A percentile compares a stretch with the other conserved stretches of the same genome.
Conservation (phyloP, 345 rosid genomes). For the Lenwebbia sp. region DNA sequence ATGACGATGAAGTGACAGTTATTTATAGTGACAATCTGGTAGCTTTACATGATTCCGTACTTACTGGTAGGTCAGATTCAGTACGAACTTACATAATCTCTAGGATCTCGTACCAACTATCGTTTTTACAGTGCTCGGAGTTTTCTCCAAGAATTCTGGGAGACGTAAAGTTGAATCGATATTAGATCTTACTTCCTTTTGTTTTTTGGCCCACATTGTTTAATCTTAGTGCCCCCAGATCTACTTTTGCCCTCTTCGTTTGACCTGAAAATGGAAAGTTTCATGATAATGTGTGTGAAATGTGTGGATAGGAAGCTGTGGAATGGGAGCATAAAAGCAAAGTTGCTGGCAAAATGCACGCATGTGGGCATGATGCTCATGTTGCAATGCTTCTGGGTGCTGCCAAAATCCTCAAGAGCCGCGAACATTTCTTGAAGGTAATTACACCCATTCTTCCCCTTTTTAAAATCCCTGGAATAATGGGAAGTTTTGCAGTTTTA, state of each 20-base stretch:
- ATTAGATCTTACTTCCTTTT: neutral
- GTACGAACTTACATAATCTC: neutral
- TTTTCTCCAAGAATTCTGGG: neutral
- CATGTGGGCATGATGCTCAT: constrained; percentile 92
- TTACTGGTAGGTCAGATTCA: rapidly evolving
- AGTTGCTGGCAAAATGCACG: constrained; percentile 84
- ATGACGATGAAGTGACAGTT: rapidly evolving
- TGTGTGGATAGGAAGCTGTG: constrained; percentile 49
- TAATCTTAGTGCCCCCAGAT: neutral
- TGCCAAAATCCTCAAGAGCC: constrained; percentile 55
- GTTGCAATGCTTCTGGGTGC: constrained; percentile 90
- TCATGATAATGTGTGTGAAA: neutral
- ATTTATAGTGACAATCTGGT: neutral
- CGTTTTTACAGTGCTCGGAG: neutral
- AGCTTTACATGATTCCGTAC: neutral
- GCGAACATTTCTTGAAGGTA: constrained; percentile 37
- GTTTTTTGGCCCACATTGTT: neutral
- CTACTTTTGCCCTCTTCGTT: neutral
- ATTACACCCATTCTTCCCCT: neutral
- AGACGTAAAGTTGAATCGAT: neutral
- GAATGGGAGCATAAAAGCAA: constrained; percentile 82
- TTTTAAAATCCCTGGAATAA: neutral
- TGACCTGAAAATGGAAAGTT: neutral
- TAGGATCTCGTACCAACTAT: neutral
- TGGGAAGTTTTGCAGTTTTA: neutral